A percentile compares a stretch with the other conserved stretches of the same genome.
Evolutionary conservation across 1,284 basidiomycete genomes (phyloP).

Genomic region (Schizopora paradoxa): DNA sequence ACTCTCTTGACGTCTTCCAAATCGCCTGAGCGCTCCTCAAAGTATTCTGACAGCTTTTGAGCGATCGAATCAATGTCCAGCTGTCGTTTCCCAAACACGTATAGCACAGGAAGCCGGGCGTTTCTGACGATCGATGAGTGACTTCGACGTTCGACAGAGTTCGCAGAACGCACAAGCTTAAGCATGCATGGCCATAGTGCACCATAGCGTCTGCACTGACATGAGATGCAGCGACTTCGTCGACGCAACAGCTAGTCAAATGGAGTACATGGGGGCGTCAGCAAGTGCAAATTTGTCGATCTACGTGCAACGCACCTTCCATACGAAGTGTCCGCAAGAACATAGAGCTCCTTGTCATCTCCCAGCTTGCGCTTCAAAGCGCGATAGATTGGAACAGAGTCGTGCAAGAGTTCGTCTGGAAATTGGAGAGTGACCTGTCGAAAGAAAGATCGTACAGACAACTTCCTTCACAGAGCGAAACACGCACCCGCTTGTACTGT

Average conservation of each 20-base stretch:
- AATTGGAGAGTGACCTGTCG: conserved; percentile 87
- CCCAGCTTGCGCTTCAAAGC: conserved; percentile 55
- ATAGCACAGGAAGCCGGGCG: conserved; percentile 78
- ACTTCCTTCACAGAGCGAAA: conserved; percentile 6
- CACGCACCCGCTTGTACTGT: conserved; percentile 53
- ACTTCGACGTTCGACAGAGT: neutral
- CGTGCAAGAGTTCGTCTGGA: conserved; percentile 87
- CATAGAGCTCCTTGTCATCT: conserved; percentile 64
- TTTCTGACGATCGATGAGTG: conserved; percentile 41
- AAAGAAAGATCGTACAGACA: conserved; percentile 1
- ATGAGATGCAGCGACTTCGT: conserved; percentile 94
- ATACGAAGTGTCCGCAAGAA: conserved; percentile 95
- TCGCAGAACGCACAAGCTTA: conserved; percentile 43
- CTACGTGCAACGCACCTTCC: conserved; percentile 61
- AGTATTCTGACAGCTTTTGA: conserved; percentile 34
- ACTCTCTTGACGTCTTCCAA: conserved; percentile 26
- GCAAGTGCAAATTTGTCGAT: neutral
- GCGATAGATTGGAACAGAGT: conserved; percentile 85
- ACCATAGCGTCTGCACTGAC: conserved; percentile 89
- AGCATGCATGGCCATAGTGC: conserved; percentile 96
- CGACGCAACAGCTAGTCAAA: conserved; percentile 82
- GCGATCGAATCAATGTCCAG: conserved; percentile 51
- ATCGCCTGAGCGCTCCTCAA: conserved; percentile 23
- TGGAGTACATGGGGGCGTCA: conserved; percentile 4
- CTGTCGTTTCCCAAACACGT: conserved; percentile 71